Base-by-base conservation (phyloP, 139 green algal species). In the Chlamydomonas eustigma region DNA sequence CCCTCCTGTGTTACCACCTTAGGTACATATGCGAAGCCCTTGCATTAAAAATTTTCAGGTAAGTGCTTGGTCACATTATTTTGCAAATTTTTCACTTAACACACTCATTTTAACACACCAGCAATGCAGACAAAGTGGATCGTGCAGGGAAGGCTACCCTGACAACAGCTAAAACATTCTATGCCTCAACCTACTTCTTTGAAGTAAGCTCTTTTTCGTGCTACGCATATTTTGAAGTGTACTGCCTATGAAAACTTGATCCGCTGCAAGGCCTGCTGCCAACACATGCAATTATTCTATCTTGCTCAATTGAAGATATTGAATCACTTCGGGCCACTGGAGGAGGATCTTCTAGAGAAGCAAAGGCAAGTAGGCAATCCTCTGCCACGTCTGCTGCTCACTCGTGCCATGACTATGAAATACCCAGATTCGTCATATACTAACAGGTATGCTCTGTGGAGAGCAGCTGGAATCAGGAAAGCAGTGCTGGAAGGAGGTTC, bases 131-230 rank as follows among this genome's bases (percentile, higher is more conserved):
- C 74, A 84, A 80, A 4, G 74, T 81, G 2, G 92, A 97, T 71
- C 72, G 90, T 0, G 88, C 88, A 1, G 90, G 89, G 0, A 68
- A 71, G 2, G 86, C 87, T 0, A 82, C 91, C 65, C 83, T 88
- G 51, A 84, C 78, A 68, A 97, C 94, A 0, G 87, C 85, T 33
- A 90, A 91, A 50, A 89, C 90, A 3, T 98, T 91, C 63, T 96
- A 95, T 32, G 94, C 94, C 0, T 90, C 93, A 1, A 87, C 81
- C 39, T 86, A 91, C 37, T 98, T 98, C 84, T 77, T 97, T 12
- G 91, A 97, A 71, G 90, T 95, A 51, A 70, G 58, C 18, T 32
- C 6, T 35, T 8, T 24, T 22, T 70, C 58, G 25, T 12, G 28
- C 32, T 51, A 73, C 0, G 91, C 89, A 3, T 84, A 94, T 74